phyloP scores from a whole-genome alignment of 192 early-diverging fungal genomes.

The Backusella sp. region DNA sequence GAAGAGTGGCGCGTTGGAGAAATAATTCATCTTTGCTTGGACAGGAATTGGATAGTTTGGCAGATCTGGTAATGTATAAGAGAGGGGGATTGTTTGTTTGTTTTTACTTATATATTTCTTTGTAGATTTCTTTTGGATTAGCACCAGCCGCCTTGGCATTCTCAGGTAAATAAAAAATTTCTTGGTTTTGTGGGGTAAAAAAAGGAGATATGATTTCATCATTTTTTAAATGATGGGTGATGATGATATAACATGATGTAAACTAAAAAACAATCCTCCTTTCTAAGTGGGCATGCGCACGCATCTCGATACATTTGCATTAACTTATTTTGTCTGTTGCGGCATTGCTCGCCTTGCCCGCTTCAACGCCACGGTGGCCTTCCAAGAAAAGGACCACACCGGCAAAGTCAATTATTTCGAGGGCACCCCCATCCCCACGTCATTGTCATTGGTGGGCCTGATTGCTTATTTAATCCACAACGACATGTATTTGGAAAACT shows the following conservation, averaged over 20 bases:
- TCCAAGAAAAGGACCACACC: slow-evolving; percentile 66
- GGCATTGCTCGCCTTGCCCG: slow-evolving; percentile 83
- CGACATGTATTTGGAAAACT: slow-evolving; percentile 38
- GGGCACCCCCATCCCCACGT: slow-evolving; percentile 88
- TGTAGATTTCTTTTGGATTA: slow-evolving; percentile 49
- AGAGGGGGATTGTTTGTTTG: too few relatives aligned
- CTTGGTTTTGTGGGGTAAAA: background rate
- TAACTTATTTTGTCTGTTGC: slow-evolving; percentile 86
- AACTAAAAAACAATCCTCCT: background rate
- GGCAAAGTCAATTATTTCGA: slow-evolving; percentile 87
- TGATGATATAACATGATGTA: background rate
- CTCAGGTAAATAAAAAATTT: slow-evolving; percentile 22
- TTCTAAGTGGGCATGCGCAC: slow-evolving; percentile 83
- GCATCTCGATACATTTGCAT: slow-evolving; percentile 69
- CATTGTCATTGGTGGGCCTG: slow-evolving; percentile 63
- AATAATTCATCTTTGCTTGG: slow-evolving; percentile 73
- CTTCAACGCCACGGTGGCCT: slow-evolving; percentile 87
- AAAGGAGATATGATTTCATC: background rate
- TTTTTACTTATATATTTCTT: background rate
- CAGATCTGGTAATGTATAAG: slow-evolving; percentile 67
- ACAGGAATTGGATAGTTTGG: slow-evolving; percentile 87
- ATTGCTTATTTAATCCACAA: slow-evolving; percentile 60
- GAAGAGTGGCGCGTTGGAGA: slow-evolving; percentile 82
- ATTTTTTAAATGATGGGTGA: background rate
- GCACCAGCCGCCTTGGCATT: slow-evolving; percentile 34